A percentile compares a stretch with the other conserved stretches of the same genome.
Conservation (phyloP, 805 yeast genomes). For the Nakazawaea holstii region DNA sequence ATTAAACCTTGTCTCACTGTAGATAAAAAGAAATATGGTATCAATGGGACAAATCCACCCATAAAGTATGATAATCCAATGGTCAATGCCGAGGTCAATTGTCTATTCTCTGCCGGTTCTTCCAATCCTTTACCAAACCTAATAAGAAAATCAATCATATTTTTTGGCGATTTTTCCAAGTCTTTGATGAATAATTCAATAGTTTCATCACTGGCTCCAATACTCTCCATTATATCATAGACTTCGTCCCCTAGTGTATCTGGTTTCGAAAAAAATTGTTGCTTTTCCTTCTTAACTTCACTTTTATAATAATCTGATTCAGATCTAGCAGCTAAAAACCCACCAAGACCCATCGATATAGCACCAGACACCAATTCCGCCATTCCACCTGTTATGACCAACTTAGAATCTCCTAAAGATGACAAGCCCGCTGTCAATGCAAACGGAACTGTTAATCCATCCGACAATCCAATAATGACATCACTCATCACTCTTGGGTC, state of each 20-base stretch:
- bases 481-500: constrained; percentile 95
- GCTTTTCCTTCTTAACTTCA: constrained; percentile 68
- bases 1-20: constrained; percentile 76
- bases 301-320: constrained; percentile 73
- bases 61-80: constrained; percentile 85
- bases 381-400: constrained; percentile 96
- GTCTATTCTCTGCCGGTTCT: constrained; percentile 92
- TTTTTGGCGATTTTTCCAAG: constrained; percentile 69
- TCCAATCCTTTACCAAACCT: constrained; percentile 90
- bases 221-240: constrained; percentile 73
- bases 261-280: constrained; percentile 58
- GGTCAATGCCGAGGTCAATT: constrained; percentile 80
- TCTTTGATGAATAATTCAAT: constrained; percentile 70
- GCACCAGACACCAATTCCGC: constrained; percentile 97
- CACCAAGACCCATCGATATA: constrained; percentile 97
- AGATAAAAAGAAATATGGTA: constrained; percentile 82
- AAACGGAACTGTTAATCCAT: constrained; percentile 97
- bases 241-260: constrained; percentile 69
- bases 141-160: constrained; percentile 81
- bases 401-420: constrained; percentile 79
- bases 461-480: constrained; percentile 87
- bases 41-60: constrained; percentile 87
- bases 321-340: constrained; percentile 88
- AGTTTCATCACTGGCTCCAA: constrained; percentile 69
- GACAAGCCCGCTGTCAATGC: constrained; percentile 96